Evolutionary conservation across 1,284 basidiomycete species (phyloP).

Genomic region (Heterobasidion occidentale): DNA sequence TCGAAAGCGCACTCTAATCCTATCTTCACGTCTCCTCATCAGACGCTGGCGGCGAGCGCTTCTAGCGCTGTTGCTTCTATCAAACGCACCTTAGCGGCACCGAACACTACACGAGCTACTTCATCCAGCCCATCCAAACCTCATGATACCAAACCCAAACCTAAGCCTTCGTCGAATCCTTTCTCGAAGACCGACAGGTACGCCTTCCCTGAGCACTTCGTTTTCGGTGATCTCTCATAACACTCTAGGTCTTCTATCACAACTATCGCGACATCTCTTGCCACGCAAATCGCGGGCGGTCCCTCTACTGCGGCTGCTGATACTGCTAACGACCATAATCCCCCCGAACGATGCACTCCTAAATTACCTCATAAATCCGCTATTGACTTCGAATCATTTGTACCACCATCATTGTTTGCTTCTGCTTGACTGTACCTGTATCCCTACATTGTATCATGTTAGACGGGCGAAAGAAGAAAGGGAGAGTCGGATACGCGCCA

Average conservation of each 20-base stretch:
- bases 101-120: conserved; percentile 5
- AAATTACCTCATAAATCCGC: conserved; percentile 12
- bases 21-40: conserved; percentile 12
- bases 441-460: conserved; percentile 5
- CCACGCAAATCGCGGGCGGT: conserved; percentile 11
- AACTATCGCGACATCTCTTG: conserved; percentile 5
- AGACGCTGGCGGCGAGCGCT: conserved; percentile 29
- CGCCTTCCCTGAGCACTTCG: conserved; percentile 25
- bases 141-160: conserved; percentile 1
- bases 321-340: conserved; percentile 8
- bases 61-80: conserved; percentile 34
- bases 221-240: conserved; percentile 59
- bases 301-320: conserved; percentile 7
- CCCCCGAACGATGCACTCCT: conserved; percentile 17
- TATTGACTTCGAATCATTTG: conserved; percentile 33
- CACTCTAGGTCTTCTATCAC: conserved; percentile 37
- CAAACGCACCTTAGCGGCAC: conserved; percentile 25
- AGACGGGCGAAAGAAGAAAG: conserved; percentile 68
- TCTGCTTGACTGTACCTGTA: conserved; percentile 38
- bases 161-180: conserved; percentile 26
- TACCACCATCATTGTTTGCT: conserved; percentile 58
- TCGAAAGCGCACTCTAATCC: neutral
- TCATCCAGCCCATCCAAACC: neutral
- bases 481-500: conserved; percentile 55
- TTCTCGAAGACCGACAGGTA: conserved; percentile 70